Conservation (phyloP, 2,329 filamentous ascomycete genomes). For the Stagonosporopsis rhizophila region DNA sequence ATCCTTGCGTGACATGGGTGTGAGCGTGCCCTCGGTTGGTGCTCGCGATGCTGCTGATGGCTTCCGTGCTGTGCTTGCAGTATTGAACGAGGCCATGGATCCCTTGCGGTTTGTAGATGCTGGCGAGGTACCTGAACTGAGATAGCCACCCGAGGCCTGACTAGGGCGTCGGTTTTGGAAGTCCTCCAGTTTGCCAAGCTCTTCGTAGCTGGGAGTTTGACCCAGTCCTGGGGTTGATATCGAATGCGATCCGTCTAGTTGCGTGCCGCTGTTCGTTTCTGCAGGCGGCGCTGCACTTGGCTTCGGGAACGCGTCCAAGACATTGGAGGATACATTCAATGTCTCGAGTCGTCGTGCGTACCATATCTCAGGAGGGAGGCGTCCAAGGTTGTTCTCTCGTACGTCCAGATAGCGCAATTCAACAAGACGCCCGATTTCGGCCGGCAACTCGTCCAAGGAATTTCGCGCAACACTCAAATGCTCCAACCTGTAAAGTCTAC, state of each 20-base stretch:
- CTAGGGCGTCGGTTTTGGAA: slow-evolving; percentile 77
- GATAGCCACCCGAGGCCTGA: slow-evolving; percentile 77
- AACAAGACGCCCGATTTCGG: slow-evolving; percentile 84
- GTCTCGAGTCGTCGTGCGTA: slow-evolving; percentile 89
- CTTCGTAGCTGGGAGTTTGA: slow-evolving; percentile 76
- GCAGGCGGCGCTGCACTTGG: slow-evolving; percentile 73
- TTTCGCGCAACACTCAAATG: slow-evolving; percentile 96
- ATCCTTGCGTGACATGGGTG: slow-evolving; percentile 77
- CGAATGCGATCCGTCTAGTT: slow-evolving; percentile 53
- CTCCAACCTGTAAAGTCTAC: slow-evolving; percentile 81
- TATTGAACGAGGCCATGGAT: slow-evolving; percentile 81
- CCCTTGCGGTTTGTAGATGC: slow-evolving; percentile 72
- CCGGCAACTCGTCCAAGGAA: slow-evolving; percentile 79
- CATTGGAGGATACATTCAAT: slow-evolving; percentile 93
- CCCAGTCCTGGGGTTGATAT: slow-evolving; percentile 52
- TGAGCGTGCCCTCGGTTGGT: slow-evolving; percentile 64
- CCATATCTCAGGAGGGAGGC: slow-evolving; percentile 93
- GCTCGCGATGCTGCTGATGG: slow-evolving; percentile 80
- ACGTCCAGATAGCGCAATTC: slow-evolving; percentile 88
- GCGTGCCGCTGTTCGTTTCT: slow-evolving; percentile 39
- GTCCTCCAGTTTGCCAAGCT: slow-evolving; percentile 71
- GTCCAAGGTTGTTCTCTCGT: slow-evolving; percentile 89
- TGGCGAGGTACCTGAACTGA: slow-evolving; percentile 79
- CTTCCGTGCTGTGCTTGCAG: slow-evolving; percentile 64
- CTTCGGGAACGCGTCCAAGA: slow-evolving; percentile 89